Conservation (phyloP, 208 protist genomes). For the Histomonas meleagridis region DNA sequence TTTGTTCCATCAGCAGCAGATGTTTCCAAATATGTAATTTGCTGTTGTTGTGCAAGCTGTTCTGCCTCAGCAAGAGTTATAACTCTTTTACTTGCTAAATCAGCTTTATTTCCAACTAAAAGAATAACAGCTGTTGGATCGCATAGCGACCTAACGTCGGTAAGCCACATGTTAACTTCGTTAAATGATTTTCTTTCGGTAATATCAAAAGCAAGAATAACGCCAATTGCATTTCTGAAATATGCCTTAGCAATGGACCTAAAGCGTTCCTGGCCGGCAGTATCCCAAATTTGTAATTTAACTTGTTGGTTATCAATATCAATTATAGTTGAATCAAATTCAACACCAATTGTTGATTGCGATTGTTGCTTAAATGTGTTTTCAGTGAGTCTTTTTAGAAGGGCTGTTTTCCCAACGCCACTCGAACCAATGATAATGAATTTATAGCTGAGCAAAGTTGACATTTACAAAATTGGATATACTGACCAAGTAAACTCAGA, state of each 20-base stretch:
- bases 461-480: too few relatives aligned
- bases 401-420: neutral
- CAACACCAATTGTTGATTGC: constrained; percentile 26
- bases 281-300: constrained; percentile 29
- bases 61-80: neutral
- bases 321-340: neutral
- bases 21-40: constrained; percentile 9
- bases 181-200: constrained; percentile 7
- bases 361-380: neutral
- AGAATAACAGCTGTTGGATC: neutral
- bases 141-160: neutral
- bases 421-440: constrained; percentile 23
- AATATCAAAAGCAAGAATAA: constrained; percentile 21
- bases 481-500: too few relatives aligned
- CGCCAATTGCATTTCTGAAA: constrained; percentile 11
- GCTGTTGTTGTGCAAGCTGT: neutral
- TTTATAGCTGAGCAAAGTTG: neutral
- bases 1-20: neutral
- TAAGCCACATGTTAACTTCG: constrained; percentile 17
- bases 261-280: neutral
- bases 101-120: neutral
- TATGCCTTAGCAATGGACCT: neutral
- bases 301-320: neutral
- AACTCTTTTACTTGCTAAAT: neutral
- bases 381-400: neutral